Evolutionary conservation across 352 stramenopile species (phyloP).

Genomic region (Pythium dissimile): DNA sequence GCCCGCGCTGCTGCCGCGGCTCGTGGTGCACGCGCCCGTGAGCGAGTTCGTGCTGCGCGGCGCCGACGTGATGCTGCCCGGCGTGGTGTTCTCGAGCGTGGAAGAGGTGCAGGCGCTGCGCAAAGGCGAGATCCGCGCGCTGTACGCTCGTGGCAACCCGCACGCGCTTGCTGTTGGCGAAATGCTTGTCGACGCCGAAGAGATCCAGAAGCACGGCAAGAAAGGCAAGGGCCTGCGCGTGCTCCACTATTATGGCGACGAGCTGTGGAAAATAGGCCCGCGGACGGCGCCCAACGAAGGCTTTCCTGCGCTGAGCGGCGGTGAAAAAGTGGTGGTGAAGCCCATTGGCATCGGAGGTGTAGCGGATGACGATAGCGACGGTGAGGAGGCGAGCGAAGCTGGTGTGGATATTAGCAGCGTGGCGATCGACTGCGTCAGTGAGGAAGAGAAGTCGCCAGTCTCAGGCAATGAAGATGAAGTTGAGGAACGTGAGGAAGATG

Average conservation of each 20-base stretch:
- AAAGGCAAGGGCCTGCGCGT: conserved; percentile 69
- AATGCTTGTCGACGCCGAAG: conserved; percentile 59
- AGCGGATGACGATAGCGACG: conserved; percentile 5
- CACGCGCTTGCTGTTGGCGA: conserved; percentile 75
- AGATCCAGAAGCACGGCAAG: conserved; percentile 52
- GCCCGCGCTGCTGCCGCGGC: conserved; percentile 40
- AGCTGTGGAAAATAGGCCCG: conserved; percentile 72
- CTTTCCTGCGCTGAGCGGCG: conserved; percentile 34
- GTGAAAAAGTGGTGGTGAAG: conserved; percentile 14
- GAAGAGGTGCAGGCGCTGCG: conserved; percentile 52
- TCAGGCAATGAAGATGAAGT: not conserved
- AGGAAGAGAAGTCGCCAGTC: conserved; percentile 34
- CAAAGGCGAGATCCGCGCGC: conserved; percentile 62
- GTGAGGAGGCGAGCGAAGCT: conserved; percentile 9
- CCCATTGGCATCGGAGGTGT: conserved; percentile 8
- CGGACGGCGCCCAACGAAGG: conserved; percentile 64
- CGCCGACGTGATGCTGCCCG: conserved; percentile 82
- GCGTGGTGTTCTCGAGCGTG: conserved; percentile 56
- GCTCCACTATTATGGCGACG: conserved; percentile 68
- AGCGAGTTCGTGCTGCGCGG: conserved; percentile 79
- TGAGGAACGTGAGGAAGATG: conserved; percentile 2
- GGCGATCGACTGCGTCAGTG: conserved; percentile 18
- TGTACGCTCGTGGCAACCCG: conserved; percentile 75
- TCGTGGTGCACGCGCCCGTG: conserved; percentile 74
- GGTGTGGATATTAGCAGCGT: conserved; percentile 35